Conservation (phyloP, 2,329 filamentous ascomycete species). For the Simplicillium sp. region DNA sequence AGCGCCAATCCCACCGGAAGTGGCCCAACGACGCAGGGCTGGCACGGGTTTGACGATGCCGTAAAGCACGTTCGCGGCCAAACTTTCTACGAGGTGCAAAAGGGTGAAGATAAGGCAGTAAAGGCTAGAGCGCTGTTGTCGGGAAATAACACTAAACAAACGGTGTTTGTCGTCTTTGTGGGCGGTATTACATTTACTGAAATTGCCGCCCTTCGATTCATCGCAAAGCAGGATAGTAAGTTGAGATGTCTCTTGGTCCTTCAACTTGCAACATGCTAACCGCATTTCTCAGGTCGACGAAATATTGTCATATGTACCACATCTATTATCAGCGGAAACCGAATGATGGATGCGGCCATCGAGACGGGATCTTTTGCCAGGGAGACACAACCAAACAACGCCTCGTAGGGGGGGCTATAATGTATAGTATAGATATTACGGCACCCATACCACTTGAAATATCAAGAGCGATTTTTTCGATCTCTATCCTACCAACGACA, state of each 20-base stretch:
- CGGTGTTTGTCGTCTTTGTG: constrained; percentile 90
- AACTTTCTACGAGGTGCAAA: constrained; percentile 87
- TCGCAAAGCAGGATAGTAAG: constrained; percentile 70
- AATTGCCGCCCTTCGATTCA: constrained; percentile 85
- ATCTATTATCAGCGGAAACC: constrained; percentile 79
- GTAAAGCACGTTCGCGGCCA: constrained; percentile 79
- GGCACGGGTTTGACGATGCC: constrained; percentile 88
- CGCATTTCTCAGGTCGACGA: constrained; percentile 45
- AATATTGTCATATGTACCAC: constrained; percentile 91
- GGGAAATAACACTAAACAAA: constrained; percentile 70
- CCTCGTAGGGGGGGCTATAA: constrained; percentile 6
- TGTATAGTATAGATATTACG: not conserved
- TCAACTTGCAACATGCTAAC: constrained; percentile 5
- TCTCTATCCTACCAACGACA: too few species aligned
- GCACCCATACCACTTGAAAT: too few species aligned
- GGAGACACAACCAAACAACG: constrained; percentile 16
- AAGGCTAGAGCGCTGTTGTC: constrained; percentile 78
- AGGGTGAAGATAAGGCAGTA: constrained; percentile 84
- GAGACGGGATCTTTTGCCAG: constrained; percentile 57
- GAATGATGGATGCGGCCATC: constrained; percentile 77
- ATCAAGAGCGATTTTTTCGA: too few species aligned
- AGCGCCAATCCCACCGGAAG: constrained; percentile 18
- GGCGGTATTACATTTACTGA: constrained; percentile 97
- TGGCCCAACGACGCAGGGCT: constrained; percentile 63
- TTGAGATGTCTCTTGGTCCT: constrained; percentile 24